Conservation (phyloP, 768 basidiomycete species). For the Daedaleopsis sinensis region DNA sequence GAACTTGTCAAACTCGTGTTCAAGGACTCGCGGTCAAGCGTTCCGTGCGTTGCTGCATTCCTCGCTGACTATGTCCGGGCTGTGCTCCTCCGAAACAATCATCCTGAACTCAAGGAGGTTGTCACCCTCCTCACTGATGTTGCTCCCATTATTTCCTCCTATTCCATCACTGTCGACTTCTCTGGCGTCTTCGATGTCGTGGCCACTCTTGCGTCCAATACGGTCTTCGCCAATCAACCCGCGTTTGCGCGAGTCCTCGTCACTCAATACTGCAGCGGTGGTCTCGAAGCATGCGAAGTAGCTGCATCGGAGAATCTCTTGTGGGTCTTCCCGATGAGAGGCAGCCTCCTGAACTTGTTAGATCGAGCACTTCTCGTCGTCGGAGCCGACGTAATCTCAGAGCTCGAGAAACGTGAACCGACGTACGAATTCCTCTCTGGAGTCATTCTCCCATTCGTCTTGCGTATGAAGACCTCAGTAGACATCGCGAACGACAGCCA, state of each 20-base stretch:
- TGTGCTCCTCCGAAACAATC: constrained; percentile 48
- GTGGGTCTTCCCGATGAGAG: constrained; percentile 32
- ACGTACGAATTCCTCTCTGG: constrained; percentile 66
- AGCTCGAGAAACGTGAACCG: constrained; percentile 57
- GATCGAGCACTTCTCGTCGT: constrained; percentile 46
- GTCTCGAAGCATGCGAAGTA: constrained; percentile 38
- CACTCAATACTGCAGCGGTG: constrained; percentile 37
- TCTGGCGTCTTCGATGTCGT: constrained; percentile 59
- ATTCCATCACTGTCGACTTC: constrained; percentile 56
- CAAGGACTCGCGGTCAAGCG: constrained; percentile 49
- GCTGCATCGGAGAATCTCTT: constrained; percentile 36
- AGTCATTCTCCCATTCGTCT: constrained; percentile 62
- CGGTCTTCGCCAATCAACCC: constrained; percentile 53
- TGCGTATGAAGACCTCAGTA: constrained; percentile 53
- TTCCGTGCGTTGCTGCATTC: constrained; percentile 50
- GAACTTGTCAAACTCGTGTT: constrained; percentile 61
- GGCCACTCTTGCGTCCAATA: constrained; percentile 44
- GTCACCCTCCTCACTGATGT: constrained; percentile 56
- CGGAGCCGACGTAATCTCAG: constrained; percentile 53
- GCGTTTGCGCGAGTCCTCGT: constrained; percentile 46
- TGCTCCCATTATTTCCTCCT: constrained; percentile 54
- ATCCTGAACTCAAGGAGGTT: constrained; percentile 50
- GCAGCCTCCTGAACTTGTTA: constrained; percentile 36
- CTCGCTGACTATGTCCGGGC: constrained; percentile 53
- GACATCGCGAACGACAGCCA: constrained; percentile 45